Evolutionary conservation across 2,329 filamentous ascomycete species (phyloP), one percentile per base, ranked within the genome.

Genomic region (Teratosphaeriaceae sp.): DNA sequence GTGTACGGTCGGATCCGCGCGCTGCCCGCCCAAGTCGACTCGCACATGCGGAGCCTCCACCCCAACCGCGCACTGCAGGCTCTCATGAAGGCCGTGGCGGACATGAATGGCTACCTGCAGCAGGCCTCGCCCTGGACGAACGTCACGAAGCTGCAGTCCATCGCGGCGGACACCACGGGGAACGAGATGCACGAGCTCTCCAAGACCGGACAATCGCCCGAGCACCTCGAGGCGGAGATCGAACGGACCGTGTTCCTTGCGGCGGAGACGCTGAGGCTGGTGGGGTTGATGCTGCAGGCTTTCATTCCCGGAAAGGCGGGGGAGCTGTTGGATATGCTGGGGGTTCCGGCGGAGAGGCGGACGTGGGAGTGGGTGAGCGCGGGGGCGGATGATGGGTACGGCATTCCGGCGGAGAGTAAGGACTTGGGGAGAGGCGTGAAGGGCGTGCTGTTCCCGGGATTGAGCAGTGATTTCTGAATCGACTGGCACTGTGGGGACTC

Each of bases 241-340:
- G 68, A 82, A 50, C 70, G 73, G 53, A 74, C 76, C 27, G 72
- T 98, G 21, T 96, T 79, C 62, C 73, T 84, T 33, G 72, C 74
- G 33, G 77, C 82, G 7, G 92, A 98, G 65, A 77, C 84, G 3
- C 62, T 96, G 36, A 83, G 92, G 27, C 78, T 96, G 19, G 71
- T 74, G 1, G 87, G 82, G 12, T 95, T 98, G 53, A 70, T 97
- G 36, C 69, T 98, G 34, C 89, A 95, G 63, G 88, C 92, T 1
- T 86, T 89, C 58, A 94, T 98, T 76, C 92, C 92, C 0, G 72
- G 69, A 30, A 94, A 94, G 64, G 77, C 87, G 36, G 65, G 67
- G 9, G 69, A 78, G 51, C 65, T 96, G 23, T 75, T 98, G 1
- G 84, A 95, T 60, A 76, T 83, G 56, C 69, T 98, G 7, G 83